Conservation (phyloP, 2,329 filamentous ascomycete genomes). For the Pestalotiopsis sp. region DNA sequence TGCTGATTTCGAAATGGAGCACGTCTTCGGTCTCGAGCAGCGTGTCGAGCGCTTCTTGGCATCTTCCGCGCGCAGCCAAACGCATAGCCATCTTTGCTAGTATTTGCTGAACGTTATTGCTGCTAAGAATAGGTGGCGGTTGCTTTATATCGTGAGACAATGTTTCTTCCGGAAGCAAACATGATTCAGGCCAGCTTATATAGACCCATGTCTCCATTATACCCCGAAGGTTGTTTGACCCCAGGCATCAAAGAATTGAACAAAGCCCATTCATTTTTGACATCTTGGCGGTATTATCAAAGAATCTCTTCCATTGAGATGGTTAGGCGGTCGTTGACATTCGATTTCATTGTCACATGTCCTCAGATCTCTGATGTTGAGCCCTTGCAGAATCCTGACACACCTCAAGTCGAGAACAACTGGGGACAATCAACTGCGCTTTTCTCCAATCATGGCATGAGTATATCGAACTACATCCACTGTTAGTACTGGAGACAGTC, state of each 20-base stretch:
- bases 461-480: too few species aligned
- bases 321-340: neutral
- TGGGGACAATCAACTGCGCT: too few species aligned
- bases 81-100: neutral
- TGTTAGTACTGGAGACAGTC: too few species aligned
- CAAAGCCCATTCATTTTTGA: neutral
- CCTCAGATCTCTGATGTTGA: too few species aligned
- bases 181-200: neutral
- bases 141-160: neutral
- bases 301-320: neutral
- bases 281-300: neutral
- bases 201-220: neutral
- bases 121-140: neutral
- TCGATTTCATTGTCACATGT: too few species aligned
- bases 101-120: neutral
- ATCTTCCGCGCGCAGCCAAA: neutral
- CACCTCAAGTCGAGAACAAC: too few species aligned
- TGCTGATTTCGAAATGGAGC: neutral
- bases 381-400: too few species aligned
- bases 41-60: neutral
- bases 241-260: neutral
- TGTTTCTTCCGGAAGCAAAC: neutral
- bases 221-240: neutral
- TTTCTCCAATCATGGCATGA: too few species aligned
- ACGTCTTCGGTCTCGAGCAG: neutral